Evolutionary conservation across 2,329 filamentous ascomycete species (phyloP), one percentile per base, ranked within the genome.

Genomic region (Cladosporium sp.): DNA sequence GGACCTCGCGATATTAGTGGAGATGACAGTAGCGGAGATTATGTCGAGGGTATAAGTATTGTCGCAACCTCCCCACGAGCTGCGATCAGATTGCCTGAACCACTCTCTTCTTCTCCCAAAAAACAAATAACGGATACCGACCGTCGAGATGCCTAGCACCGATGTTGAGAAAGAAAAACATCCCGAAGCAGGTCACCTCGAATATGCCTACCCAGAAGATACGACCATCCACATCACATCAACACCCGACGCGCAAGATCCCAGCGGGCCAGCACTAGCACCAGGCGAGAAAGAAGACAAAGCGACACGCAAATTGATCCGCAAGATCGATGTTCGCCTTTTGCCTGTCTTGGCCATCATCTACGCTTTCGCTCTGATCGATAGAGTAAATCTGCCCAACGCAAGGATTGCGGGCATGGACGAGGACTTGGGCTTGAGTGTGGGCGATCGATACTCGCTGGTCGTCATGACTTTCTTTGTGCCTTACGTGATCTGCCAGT

Each of bases 321-420:
- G 64, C 36, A 65, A 63, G 43, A 55, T 64, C 39, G 65, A 66
- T 39, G 40, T 63, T 25, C 58, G 63, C 5, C 54, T 66, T 9
- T 57, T 66, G 6, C 63, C 61, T 1, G 54, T 63, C 12, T 59
- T 65, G 39, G 61, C 60, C 5, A 51, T 59, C 19, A 61, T 65
- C 17, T 92, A 92, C 73, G 90, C 87, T 69, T 80, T 90, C 66
- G 88, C 83, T 64, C 75, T 93, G 60, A 89, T 93, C 84, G 90
- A 94, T 69, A 80, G 90, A 37, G 90, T 88, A 1, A 93, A 93
- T 72, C 74, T 92, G 69, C 84, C 84, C n/a, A 79, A 84, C 22
- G 89, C 88, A 39, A 83, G 84, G 47, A 87, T 93, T 70, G 89
- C 90, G 17, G 89, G 82, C 58, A 79, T 78, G 76, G 73, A 64